Conservation (phyloP, 2,329 filamentous ascomycete genomes). For the Didymella arachidicola region DNA sequence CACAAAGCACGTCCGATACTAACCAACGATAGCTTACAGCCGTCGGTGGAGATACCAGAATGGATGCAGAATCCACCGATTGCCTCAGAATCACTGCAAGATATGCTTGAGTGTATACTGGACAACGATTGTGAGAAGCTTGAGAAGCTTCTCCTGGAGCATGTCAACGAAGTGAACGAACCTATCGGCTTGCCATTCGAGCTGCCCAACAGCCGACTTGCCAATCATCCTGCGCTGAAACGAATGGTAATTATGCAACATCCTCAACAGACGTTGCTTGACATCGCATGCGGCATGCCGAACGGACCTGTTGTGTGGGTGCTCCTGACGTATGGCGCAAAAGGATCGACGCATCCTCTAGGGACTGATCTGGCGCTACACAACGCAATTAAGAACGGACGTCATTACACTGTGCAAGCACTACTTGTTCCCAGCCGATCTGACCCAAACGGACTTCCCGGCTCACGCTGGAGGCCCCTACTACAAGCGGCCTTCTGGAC, state of each 20-base stretch:
- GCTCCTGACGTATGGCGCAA: constrained; percentile 39
- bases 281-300: constrained; percentile 45
- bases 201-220: constrained; percentile 31
- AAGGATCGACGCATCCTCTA: constrained; percentile 41
- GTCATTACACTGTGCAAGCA: constrained; percentile 39
- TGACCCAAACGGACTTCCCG: constrained; percentile 38
- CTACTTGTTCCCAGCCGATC: constrained; percentile 35
- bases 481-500: constrained; percentile 46
- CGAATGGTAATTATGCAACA: constrained; percentile 43
- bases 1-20: neutral
- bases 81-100: constrained; percentile 30
- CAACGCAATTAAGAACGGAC: constrained; percentile 48
- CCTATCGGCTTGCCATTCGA: constrained; percentile 44
- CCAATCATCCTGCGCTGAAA: constrained; percentile 36
- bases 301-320: constrained; percentile 38
- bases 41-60: constrained; percentile 19
- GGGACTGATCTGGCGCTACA: constrained; percentile 46
- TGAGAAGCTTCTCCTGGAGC: constrained; percentile 35
- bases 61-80: constrained; percentile 25
- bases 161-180: constrained; percentile 39
- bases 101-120: constrained; percentile 41
- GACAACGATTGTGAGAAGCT: constrained; percentile 36
- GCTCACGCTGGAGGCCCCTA: constrained; percentile 40
- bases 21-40: constrained; percentile 20
- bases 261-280: constrained; percentile 41